Percentiles rank a stretch among this genome's conserved stretches.
These are phyloP conservation scores for Stachybotrys elegans DNA, from an alignment of 2,329 filamentous ascomycete species.

Conservation along the genomic window DNA sequence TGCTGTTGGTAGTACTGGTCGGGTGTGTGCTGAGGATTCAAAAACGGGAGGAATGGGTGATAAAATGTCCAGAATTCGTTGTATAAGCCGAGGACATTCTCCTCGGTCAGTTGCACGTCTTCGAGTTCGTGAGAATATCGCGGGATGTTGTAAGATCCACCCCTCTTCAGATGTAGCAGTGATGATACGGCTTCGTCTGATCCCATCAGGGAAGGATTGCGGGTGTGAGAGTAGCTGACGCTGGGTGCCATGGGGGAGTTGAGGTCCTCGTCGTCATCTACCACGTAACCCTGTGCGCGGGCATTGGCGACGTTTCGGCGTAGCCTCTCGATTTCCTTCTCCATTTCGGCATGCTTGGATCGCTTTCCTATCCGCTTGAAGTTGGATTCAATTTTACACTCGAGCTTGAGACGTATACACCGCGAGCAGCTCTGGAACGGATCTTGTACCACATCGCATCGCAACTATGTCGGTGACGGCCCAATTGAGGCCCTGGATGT, in stretches of 20 bases:
- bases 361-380: constrained; percentile 82
- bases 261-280: constrained; percentile 52
- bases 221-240: constrained; percentile 54
- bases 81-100: constrained; percentile 61
- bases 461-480: constrained; percentile 46
- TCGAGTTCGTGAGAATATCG: constrained; percentile 59
- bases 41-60: constrained; percentile 72
- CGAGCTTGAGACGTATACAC: constrained; percentile 73
- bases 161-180: constrained; percentile 60
- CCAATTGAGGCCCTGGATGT: not conserved
- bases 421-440: constrained; percentile 73
- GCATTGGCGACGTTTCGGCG: constrained; percentile 58
- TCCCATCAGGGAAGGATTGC: constrained; percentile 60
- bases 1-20: constrained; percentile 75
- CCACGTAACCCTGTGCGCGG: constrained; percentile 50
- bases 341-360: constrained; percentile 80
- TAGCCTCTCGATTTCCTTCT: constrained; percentile 70
- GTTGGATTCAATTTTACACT: constrained; percentile 82
- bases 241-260: constrained; percentile 50
- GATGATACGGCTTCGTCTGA: constrained; percentile 66
- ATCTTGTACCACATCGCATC: constrained; percentile 79
- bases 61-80: constrained; percentile 71
- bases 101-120: constrained; percentile 58
- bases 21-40: constrained; percentile 60
- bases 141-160: constrained; percentile 55